Base-by-base conservation (phyloP, 106 monocot species). In the Allium cepa region DNA sequence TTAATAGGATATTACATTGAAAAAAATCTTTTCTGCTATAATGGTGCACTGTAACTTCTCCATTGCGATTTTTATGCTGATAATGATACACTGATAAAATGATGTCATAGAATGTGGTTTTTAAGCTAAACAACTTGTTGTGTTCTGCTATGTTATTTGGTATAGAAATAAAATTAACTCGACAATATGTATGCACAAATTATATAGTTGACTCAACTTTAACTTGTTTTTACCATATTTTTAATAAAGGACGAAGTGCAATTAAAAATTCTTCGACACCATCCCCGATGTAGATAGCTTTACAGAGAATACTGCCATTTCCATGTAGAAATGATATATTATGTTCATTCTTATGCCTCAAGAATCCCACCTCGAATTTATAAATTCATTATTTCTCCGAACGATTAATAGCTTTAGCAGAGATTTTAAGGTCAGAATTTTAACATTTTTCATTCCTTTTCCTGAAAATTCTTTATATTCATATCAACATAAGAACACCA, bases 291-390 rank as follows among this genome's bases (percentile, higher is more conserved):
- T 77, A 90, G 62, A 75, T 69, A 59, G 90, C 99, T 28, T 73
- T 93, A 66, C 83, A 83, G 72, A 93, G 90, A 79, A 73, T 93
- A 62, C 53, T 99, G 68, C 93, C 99, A 71, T 83, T 45, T 77
- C 87, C 93, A 62, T 93, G 93, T 78, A 93, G 70, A 70, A 90
- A 8, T 87, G 87, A 73, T 99, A 90, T 71, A 99, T 84, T 45
- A 79, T 79, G 8, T 93, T 93, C 36, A 84, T 90, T 81, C 93
- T 93, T 64, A 80, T 99, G 92, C 99, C 93, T 5, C 78, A 85
- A 53, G 52, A 76, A 60, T 85, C 87, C 76, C 75, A 64, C n/a
- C 67, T 83, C 17, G 77, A 73, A 55, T 66, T 78, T 10, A 55
- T 93, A 48, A 85, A 81, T 63, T 85, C 87, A 22, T 71, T 75